Percentiles rank a stretch among this genome's conserved stretches.
phyloP scores from a whole-genome alignment of 306 rosid species.

The Casuarina equisetifolia region DNA sequence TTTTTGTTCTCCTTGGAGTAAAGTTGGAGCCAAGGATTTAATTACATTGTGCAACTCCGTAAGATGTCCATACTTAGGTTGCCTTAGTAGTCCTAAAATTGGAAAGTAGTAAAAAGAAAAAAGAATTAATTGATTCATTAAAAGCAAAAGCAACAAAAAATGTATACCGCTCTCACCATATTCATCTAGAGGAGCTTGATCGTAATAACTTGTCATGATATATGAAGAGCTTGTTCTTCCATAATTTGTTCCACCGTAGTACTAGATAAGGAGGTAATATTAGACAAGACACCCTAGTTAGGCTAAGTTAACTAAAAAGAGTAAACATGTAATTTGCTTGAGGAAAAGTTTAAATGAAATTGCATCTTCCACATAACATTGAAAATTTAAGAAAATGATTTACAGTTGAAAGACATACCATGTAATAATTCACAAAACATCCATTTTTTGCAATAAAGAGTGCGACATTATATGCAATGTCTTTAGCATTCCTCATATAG shows the following conservation, averaged over 20 bases:
- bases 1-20: slow-evolving; percentile 50
- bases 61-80: slow-evolving; percentile 77
- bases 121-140: background rate
- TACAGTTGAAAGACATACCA: slow-evolving; percentile 41
- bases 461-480: slow-evolving; percentile 79
- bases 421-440: slow-evolving; percentile 79
- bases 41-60: slow-evolving; percentile 61
- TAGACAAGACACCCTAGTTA: background rate
- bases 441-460: slow-evolving; percentile 87
- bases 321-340: background rate
- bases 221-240: slow-evolving; percentile 63
- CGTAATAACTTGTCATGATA: slow-evolving; percentile 55
- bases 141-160: background rate
- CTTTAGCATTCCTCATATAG: slow-evolving; percentile 68
- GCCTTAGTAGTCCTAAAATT: slow-evolving; percentile 57
- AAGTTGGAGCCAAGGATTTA: slow-evolving; percentile 52
- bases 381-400: background rate
- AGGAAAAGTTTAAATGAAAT: background rate
- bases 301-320: background rate
- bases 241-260: slow-evolving; percentile 82
- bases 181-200: slow-evolving; percentile 80
- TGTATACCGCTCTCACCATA: slow-evolving; percentile 44
- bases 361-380: too few relatives aligned
- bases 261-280: slow-evolving; percentile 27
- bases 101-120: too few relatives aligned